Base-by-base conservation (phyloP, 2,329 filamentous ascomycete genomes). In the Penicillium sp. region DNA sequence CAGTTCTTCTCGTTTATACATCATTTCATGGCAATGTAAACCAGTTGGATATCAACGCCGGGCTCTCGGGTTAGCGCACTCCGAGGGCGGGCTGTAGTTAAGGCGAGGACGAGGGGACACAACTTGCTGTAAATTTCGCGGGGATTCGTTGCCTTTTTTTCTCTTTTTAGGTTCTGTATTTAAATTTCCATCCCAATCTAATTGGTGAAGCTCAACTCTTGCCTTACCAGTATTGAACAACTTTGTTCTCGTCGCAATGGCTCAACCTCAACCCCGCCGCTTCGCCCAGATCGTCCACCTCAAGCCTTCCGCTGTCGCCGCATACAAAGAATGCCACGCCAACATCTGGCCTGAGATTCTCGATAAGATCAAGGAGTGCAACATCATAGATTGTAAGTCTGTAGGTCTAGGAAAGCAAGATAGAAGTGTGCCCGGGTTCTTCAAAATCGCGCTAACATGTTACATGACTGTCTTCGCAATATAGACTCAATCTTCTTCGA, bases 301-400 rank as follows among this genome's bases (percentile, higher is more conserved):
- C 48, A 87, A 83, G 69, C 81, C 82, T 11, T 81, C 86, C 55
- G 79, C 75, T 53, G 72, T 86, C 12, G 78, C 79, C 18, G 79
- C 83, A 56, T 92, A 91, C 73, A 90, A 88, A 67, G 78, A 83
- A 60, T 84, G 81, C 54, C 88, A 91, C 64, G 82, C 81, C 6
- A 78, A 77, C 4, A 86, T 89, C 0, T 92, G 87, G 88, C 87
- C 87, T 5, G 85, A 87, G 59, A 87, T 93, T 1, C 71, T 88
- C 29, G 77, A 82, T 66, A 85, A 89, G 71, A 90, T 92, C 63
- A 82, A 84, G 64, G 80, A 84, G 34, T 88, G 83, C 66, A 86
- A 87, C 57, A 88, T 92, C 50, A 72, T 77, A 53, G 87, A 92
- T 64, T 92, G 82, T 85, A 70, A 53, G 77, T 69, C 19, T 13